Base-by-base conservation (phyloP, 2,329 filamentous ascomycete genomes). In the Aspergillus sp. region DNA sequence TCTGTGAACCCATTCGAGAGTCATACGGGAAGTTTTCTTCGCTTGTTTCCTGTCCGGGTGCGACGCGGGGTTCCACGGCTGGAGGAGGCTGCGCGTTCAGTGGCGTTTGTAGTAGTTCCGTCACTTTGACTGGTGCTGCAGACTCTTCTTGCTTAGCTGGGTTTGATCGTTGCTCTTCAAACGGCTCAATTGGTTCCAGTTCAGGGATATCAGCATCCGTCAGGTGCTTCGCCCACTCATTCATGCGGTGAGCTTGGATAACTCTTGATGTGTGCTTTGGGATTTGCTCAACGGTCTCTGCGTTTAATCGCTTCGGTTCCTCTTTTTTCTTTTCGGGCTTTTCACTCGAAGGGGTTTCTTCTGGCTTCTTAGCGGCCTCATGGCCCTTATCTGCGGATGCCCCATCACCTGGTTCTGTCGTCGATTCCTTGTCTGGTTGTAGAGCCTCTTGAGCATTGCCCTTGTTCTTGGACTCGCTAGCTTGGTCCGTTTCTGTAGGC, bases 181-280 rank as follows among this genome's bases (percentile, higher is more conserved):
- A 62, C 4, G 66, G 72, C 61, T 81, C 68, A 70, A 81, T 63
- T 4, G 85, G 69, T 22, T 83, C 79, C 12, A 89, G 72, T 2
- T 86, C 82, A 1, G 91, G 91, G 5, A 79, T 77, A 15, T 97
- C 93, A 6, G 93, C 92, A 42, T 83, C 79, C 61, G 87, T 86
- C 11, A 96, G 80, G 72, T 96, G 91, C 72, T 96, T 97, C 0
- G 92, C 91, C 93, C 93, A 98, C 75, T 98, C 93, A 63, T 96
- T 96, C 2, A 92, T 97, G 57, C 93, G 86, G 70, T 95, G 96
- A 0, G 89, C 90, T 71, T 91, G 79, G 2, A 92, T 89, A 8
- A 96, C 84, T 60, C 85, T 88, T 1, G 92, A 95, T 34, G 92
- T 75, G 12, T 86, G 85, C n/a, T 81, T 78, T 0, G 90, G 90